These are phyloP conservation scores for Boletus rubroflammeus DNA, from an alignment of 768 basidiomycete genomes.

Conservation along the genomic window DNA sequence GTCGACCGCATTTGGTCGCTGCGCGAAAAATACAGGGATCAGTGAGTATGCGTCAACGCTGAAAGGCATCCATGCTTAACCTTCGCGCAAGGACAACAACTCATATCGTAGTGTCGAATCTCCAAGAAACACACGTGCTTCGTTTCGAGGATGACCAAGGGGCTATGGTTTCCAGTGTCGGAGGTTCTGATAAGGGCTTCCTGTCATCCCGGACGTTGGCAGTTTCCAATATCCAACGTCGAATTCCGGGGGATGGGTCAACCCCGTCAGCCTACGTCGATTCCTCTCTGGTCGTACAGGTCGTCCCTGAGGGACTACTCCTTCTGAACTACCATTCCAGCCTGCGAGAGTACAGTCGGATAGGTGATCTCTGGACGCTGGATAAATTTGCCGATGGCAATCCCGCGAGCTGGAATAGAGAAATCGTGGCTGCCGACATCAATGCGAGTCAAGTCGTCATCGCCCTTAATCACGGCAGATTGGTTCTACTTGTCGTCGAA, in stretches of 20 bases:
- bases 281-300: conserved; percentile 66
- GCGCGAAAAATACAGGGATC: conserved; percentile 42
- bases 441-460: conserved; percentile 67
- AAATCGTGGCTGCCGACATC: conserved; percentile 66
- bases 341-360: conserved; percentile 39
- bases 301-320: conserved; percentile 54
- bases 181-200: conserved; percentile 49
- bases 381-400: conserved; percentile 26
- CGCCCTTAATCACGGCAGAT: conserved; percentile 50
- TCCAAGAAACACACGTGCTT: conserved; percentile 52
- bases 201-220: conserved; percentile 56
- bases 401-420: conserved; percentile 28
- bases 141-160: conserved; percentile 37
- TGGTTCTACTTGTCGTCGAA: conserved; percentile 50
- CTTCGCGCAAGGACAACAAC: conserved; percentile 43
- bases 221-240: conserved; percentile 51
- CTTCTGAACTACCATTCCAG: conserved; percentile 54
- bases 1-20: conserved; percentile 65
- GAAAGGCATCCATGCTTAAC: neutral
- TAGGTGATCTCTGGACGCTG: conserved; percentile 40
- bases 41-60: conserved; percentile 37
- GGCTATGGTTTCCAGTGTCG: conserved; percentile 17
- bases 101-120: conserved; percentile 59
- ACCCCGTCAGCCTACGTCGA: conserved; percentile 35
- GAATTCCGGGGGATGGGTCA: conserved; percentile 13